Evolutionary conservation across 2,329 filamentous ascomycete genomes (phyloP).

Genomic region (Stagonosporopsis vannaccii): DNA sequence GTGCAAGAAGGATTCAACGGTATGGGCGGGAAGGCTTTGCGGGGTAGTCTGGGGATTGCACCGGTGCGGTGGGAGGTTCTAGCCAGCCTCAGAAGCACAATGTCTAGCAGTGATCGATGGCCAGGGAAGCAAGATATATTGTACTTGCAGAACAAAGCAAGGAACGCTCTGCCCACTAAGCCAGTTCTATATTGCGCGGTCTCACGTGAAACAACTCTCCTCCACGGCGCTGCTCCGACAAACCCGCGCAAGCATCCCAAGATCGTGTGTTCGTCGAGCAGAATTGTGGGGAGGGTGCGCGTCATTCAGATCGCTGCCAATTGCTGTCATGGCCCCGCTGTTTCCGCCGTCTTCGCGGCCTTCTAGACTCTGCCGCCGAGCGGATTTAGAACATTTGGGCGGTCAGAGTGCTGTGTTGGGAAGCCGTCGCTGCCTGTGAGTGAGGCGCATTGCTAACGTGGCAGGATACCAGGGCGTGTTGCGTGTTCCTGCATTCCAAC

Average conservation of each 20-base stretch:
- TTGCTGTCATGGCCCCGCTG: conserved; percentile 9
- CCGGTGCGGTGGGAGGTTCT: background rate
- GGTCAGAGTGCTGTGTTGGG: conserved; percentile 7
- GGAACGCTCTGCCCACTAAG: conserved; percentile 3
- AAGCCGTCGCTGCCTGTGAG: background rate
- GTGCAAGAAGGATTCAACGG: background rate
- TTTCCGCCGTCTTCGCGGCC: conserved; percentile 7
- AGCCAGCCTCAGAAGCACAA: conserved; percentile 1
- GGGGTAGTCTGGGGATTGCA: conserved; percentile 19
- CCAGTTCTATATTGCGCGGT: conserved; percentile 1
- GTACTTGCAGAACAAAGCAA: conserved; percentile 4
- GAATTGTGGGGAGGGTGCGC: conserved; percentile 22
- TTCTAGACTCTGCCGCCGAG: conserved; percentile 16
- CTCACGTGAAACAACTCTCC: conserved; percentile 9
- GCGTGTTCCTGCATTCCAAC: conserved; percentile 18
- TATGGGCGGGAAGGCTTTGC: conserved; percentile 9
- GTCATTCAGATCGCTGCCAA: conserved; percentile 19
- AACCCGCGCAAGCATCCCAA: conserved; percentile 15
- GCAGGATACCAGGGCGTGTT: conserved; percentile 5
- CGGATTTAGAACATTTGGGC: conserved; percentile 13
- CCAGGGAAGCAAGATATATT: conserved; percentile 1
- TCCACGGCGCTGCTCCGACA: conserved; percentile 5
- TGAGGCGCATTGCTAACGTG: conserved; percentile 14
- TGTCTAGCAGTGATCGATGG: background rate
- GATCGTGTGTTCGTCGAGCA: conserved; percentile 1